Percentiles rank a stretch among this genome's conserved stretches.
Conservation (phyloP, 257 asterid species). For the Agastache rugosa region DNA sequence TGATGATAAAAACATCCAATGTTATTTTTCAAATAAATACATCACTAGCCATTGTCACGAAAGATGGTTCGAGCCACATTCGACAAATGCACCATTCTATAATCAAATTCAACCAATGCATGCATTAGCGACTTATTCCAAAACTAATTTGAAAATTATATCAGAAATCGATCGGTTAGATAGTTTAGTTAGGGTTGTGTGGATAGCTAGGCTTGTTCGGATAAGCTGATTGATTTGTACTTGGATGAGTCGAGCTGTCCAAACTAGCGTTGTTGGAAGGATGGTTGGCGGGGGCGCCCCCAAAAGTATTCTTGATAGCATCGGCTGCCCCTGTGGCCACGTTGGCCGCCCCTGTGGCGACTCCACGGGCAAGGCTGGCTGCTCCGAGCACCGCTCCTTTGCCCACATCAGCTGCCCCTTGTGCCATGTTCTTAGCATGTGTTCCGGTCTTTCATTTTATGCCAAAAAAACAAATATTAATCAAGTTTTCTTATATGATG, state of each 20-base stretch:
- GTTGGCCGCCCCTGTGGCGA: constrained; percentile 55
- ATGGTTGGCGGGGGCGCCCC: constrained; percentile 3
- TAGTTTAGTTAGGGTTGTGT: constrained; percentile 30
- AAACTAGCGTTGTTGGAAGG: constrained; percentile 9
- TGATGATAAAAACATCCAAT: background rate
- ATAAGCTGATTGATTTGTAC: constrained; percentile 18
- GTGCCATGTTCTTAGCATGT: constrained; percentile 57
- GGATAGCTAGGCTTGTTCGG: constrained; percentile 40
- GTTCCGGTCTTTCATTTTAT: constrained; percentile 44
- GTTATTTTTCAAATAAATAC: background rate
- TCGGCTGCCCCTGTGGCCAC: constrained; percentile 68
- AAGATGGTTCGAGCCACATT: constrained; percentile 2
- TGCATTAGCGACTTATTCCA: constrained; percentile 13
- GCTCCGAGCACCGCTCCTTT: constrained; percentile 57
- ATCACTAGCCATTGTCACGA: constrained; percentile 12
- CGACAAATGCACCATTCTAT: constrained; percentile 14
- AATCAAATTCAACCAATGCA: background rate
- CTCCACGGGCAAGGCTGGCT: constrained; percentile 56
- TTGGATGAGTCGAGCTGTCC: background rate
- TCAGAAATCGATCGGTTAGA: background rate
- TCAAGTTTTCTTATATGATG: background rate
- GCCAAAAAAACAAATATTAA: background rate
- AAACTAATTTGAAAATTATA: background rate
- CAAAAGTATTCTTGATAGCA: constrained; percentile 55
- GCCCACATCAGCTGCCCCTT: constrained; percentile 60